Percentiles rank a stretch among this genome's conserved stretches.
Conservation (phyloP, 371 early-diverging fungal genomes). For the Actinomucor elegans region DNA sequence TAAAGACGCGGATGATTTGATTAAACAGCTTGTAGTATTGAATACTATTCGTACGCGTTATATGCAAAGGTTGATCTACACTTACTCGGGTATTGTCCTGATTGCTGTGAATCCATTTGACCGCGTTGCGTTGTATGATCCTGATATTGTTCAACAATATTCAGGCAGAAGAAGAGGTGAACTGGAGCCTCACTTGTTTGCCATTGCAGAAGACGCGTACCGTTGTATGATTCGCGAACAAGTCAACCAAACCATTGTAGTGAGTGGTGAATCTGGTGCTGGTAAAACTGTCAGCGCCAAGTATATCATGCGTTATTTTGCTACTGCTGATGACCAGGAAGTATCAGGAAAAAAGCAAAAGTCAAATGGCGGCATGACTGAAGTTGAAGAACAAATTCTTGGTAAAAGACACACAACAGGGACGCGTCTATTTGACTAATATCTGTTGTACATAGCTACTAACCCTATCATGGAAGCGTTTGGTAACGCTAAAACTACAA, state of each 20-base stretch:
- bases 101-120: conserved; percentile 98
- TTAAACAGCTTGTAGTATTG: conserved; percentile 54
- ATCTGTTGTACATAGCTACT: conserved; percentile 56
- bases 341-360: conserved; percentile 36
- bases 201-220: conserved; percentile 98
- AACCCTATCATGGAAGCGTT: conserved; percentile 99
- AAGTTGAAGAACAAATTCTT: conserved; percentile 80
- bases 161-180: conserved; percentile 92
- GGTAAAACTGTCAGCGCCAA: conserved; percentile 97
- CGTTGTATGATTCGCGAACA: conserved; percentile 89
- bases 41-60: conserved; percentile 89
- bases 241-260: conserved; percentile 97
- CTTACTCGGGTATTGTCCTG: conserved; percentile 98
- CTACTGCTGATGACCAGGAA: conserved; percentile 81
- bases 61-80: conserved; percentile 91
- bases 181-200: conserved; percentile 98
- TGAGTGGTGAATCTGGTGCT: conserved; percentile 97
- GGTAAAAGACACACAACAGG: too few species aligned
- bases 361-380: conserved; percentile 62
- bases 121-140: conserved; percentile 82
- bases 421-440: too few species aligned
- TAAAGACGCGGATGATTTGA: background rate
- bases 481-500: conserved; percentile 98
- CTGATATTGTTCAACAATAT: conserved; percentile 84
- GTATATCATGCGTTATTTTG: conserved; percentile 98